Conservation (phyloP, 2,329 filamentous ascomycete genomes). For the Coccinonectria pachysandricola region DNA sequence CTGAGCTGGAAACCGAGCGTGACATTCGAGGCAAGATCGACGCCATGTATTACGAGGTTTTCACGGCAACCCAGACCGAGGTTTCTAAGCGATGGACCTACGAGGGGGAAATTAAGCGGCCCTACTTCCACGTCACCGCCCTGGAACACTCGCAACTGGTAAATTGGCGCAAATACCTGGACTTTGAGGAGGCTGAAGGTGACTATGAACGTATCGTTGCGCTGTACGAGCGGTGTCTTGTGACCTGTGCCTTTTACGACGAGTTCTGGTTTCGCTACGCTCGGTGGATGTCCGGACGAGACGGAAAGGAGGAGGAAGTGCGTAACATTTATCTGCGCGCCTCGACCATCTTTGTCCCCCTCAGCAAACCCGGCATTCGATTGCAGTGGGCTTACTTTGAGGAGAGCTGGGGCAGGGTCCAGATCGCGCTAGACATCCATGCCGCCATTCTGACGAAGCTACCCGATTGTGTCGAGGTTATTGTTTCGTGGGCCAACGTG, state of each 20-base stretch:
- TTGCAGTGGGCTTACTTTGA: conserved; percentile 93
- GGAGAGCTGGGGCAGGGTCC: conserved; percentile 67
- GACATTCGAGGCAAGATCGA: conserved; percentile 75
- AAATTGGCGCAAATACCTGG: conserved; percentile 94
- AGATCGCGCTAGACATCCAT: conserved; percentile 77
- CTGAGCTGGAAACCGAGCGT: conserved; percentile 71
- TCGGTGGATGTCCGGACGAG: conserved; percentile 79
- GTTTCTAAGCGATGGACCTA: conserved; percentile 91
- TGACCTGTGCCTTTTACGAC: conserved; percentile 89
- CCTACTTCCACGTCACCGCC: conserved; percentile 94
- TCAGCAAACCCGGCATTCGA: conserved; percentile 73
- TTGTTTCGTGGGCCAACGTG: conserved; percentile 79
- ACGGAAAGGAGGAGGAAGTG: conserved; percentile 76
- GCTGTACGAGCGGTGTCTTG: conserved; percentile 86
- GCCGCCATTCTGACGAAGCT: conserved; percentile 65
- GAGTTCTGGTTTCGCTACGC: conserved; percentile 98
- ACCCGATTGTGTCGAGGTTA: conserved; percentile 77
- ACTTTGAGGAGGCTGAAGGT: conserved; percentile 85
- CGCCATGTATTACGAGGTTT: conserved; percentile 68
- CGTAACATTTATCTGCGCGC: conserved; percentile 88
- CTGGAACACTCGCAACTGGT: conserved; percentile 73
- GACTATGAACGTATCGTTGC: conserved; percentile 66
- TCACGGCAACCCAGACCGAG: conserved; percentile 72
- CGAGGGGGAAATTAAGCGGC: conserved; percentile 87
- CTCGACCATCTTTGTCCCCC: conserved; percentile 73